These are phyloP conservation scores for Baorangia bicolor DNA, from an alignment of 768 basidiomycete genomes.

Conservation along the genomic window DNA sequence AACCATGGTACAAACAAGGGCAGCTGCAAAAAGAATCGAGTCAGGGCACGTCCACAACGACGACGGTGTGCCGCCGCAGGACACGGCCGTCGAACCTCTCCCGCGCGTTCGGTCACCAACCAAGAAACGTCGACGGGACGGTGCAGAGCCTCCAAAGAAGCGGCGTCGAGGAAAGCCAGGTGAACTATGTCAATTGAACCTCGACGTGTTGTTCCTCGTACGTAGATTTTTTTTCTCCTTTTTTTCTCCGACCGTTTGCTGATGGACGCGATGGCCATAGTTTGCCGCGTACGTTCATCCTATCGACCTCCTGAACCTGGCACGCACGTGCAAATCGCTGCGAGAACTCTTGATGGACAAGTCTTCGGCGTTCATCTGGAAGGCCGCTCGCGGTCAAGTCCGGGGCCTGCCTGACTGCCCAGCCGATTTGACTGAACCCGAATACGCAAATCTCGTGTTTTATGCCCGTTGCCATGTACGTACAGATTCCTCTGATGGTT, in stretches of 20 bases:
- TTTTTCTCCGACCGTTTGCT: no score
- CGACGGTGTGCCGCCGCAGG: no score
- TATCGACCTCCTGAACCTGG: conserved; percentile 23
- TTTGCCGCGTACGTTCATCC: conserved; percentile 40
- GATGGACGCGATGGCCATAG: conserved; percentile 18
- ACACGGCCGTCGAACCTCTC: not conserved
- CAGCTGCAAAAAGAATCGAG: not conserved
- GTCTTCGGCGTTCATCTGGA: conserved; percentile 29
- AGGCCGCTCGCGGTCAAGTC: conserved; percentile 29
- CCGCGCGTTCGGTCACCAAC: not conserved
- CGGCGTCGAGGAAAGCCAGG: not conserved
- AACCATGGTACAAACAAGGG: not conserved
- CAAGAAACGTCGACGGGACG: not conserved
- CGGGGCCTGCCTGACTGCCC: conserved; percentile 42
- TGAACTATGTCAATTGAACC: not conserved
- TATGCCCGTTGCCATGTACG: conserved; percentile 16
- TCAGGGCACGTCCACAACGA: no score
- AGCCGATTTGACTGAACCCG: conserved; percentile 40
- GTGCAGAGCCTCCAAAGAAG: not conserved
- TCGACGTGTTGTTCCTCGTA: conserved; percentile 9
- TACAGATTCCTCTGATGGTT: no score
- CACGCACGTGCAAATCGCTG: conserved; percentile 38
- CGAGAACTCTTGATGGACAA: conserved; percentile 35
- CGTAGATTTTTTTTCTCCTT: not conserved
- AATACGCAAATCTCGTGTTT: conserved; percentile 43